Conservation (phyloP, 139 green algal genomes). For the Volvox reticuliferus region DNA sequence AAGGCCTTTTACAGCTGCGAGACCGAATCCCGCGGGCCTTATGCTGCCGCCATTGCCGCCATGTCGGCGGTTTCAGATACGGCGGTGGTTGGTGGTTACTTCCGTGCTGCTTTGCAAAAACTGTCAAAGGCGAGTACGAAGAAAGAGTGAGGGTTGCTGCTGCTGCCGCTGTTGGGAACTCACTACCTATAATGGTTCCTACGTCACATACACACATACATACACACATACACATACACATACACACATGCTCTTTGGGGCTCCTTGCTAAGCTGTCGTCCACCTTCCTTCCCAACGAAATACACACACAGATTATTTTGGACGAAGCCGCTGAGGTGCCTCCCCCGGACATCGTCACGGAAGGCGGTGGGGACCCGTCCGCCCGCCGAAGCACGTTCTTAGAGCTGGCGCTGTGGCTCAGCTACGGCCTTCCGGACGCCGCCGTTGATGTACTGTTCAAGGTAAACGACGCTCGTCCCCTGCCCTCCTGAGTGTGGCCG, state of each 20-base stretch:
- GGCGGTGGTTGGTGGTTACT: constrained; percentile 69
- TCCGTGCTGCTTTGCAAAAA: constrained; percentile 65
- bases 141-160: too few relatives aligned
- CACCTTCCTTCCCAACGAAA: not conserved
- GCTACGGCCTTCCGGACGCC: constrained; percentile 74
- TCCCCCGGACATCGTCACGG: constrained; percentile 64
- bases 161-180: too few relatives aligned
- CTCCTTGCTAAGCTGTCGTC: not conserved
- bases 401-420: constrained; percentile 86
- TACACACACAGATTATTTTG: constrained; percentile 58
- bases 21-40: constrained; percentile 62
- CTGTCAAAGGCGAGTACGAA: constrained; percentile 32
- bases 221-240: too few relatives aligned
- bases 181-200: too few relatives aligned
- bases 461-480: not conserved
- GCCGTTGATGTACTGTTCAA: constrained; percentile 72
- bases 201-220: too few relatives aligned
- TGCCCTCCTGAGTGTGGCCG: too few relatives aligned
- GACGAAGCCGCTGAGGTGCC: constrained; percentile 72
- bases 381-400: constrained; percentile 85
- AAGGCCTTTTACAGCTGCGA: constrained; percentile 75
- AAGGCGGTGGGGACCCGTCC: constrained; percentile 74
- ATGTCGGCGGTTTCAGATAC: constrained; percentile 74
- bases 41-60: constrained; percentile 74
- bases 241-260: too few relatives aligned